Base-by-base conservation (phyloP, 2,329 filamentous ascomycete species). In the Cylindrodendrum hubeiense region DNA sequence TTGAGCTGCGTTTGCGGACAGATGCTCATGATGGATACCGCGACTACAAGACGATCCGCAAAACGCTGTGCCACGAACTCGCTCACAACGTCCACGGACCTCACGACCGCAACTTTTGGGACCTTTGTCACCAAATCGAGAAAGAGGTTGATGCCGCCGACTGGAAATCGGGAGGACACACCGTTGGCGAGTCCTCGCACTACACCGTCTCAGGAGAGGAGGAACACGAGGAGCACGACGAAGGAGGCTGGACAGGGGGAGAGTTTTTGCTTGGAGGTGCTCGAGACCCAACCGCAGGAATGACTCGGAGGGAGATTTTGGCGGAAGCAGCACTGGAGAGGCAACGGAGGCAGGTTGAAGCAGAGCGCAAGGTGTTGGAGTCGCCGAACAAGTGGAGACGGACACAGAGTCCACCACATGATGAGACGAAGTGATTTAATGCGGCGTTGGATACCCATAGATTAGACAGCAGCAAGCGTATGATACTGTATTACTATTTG, bases 1-100 rank as follows among this genome's bases (percentile, higher is more conserved):
- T 99, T 61, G 95, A 98, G 84, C 80, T 99, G 66, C 85, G 96
- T 0, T 81, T 99, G 37, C 85, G 96, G n/a, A 98, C 96, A 1
- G 96, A 99, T 80, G 93, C 93, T 3, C 94, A 96, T 77, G 94
- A 97, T 78, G 96, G 96, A 1, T 98, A 97, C 75, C 84, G 96
- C 39, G 94, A 98, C 77, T 99, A 98, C 81, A 91, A 91, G 73
- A 95, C 92, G 0, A 97, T 99, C 52, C 88, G 96, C 55, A 93
- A 93, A 72, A 98, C 96, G 49, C 84, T 99, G 13, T 98, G 95
- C 76, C 96, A 99, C 81, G 96, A 99, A 82, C 85, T 99, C 19
- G 91, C 95, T 70, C 96, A 99, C 79, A 98, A 97, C 74, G 93
- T 97, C 10, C 91, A 92, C 80, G 86, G 92, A 0, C 89, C 92